Percentiles rank a stretch among this genome's conserved stretches.
phyloP scores from a whole-genome alignment of 768 basidiomycete genomes.

The Termitomyces sp. region DNA sequence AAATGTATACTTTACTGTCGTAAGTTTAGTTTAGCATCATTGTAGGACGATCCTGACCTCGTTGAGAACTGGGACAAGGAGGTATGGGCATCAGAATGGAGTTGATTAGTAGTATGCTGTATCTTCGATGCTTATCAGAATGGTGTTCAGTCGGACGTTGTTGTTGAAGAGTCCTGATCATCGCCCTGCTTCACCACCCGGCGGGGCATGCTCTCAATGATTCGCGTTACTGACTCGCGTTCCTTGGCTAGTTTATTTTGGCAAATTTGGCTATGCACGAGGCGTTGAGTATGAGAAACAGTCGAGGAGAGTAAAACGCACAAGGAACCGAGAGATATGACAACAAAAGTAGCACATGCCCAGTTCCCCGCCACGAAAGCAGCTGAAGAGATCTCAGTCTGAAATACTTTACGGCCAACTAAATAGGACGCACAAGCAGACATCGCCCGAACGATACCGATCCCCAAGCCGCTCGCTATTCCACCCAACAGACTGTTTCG shows the following conservation, averaged over 20 bases:
- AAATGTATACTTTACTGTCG: not conserved
- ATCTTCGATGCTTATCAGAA: not conserved
- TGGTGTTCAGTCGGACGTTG: slow-evolving; percentile 4
- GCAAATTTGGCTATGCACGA: slow-evolving; percentile 53
- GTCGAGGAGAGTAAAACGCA: slow-evolving; percentile 27
- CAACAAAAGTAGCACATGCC: slow-evolving; percentile 70
- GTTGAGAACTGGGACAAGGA: slow-evolving; percentile 76
- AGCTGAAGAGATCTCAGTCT: slow-evolving; percentile 28
- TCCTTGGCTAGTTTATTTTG: slow-evolving; percentile 51
- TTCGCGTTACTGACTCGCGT: slow-evolving; percentile 45
- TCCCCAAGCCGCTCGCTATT: slow-evolving; percentile 74
- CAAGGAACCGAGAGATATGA: not conserved
- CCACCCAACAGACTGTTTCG: slow-evolving; percentile 71
- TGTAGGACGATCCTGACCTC: slow-evolving; percentile 56
- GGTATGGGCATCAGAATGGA: slow-evolving; percentile 50
- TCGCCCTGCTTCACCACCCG: slow-evolving; percentile 40
- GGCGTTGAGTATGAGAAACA: slow-evolving; percentile 1
- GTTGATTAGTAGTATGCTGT: slow-evolving; percentile 7
- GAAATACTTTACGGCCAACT: not conserved
- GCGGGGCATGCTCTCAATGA: slow-evolving; percentile 59
- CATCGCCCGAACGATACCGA: slow-evolving; percentile 70
- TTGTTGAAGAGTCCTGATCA: slow-evolving; percentile 9
- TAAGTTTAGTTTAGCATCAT: not conserved
- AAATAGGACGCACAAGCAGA: slow-evolving; percentile 45
- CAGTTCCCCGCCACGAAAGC: slow-evolving; percentile 70